These are phyloP conservation scores for Rhytidhysteron rufulum DNA, from an alignment of 2,329 filamentous ascomycete species.

Conservation along the genomic window DNA sequence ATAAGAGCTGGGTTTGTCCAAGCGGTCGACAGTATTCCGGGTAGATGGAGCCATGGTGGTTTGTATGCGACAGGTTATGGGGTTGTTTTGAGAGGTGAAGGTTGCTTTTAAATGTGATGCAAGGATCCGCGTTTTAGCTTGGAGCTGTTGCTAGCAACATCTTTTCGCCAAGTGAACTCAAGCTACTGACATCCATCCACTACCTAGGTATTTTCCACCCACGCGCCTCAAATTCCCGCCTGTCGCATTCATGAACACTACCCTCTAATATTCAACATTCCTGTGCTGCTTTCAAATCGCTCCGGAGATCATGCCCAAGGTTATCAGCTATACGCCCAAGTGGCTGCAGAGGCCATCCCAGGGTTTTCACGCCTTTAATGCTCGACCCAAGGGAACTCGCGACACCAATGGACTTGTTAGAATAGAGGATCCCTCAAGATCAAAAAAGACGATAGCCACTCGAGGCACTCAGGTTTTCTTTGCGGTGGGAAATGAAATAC, in stretches of 20 bases:
- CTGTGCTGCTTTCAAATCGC: too few species aligned
- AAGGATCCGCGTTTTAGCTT: not conserved
- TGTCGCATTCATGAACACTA: not conserved
- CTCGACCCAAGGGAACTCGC: conserved; percentile 40
- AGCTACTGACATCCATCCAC: not conserved
- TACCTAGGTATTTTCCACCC: not conserved
- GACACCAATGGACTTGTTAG: conserved; percentile 10
- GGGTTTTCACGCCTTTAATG: conserved; percentile 73
- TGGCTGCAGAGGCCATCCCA: conserved; percentile 80
- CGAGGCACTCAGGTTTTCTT: conserved; percentile 86
- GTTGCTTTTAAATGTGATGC: conserved; percentile 3
- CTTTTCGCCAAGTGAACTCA: not conserved
- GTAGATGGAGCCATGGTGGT: conserved; percentile 44
- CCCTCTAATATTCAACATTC: too few species aligned
- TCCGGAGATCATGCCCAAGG: conserved; percentile 65
- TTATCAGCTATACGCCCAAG: conserved; percentile 77
- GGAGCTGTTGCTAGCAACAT: conserved; percentile 7
- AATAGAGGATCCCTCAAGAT: conserved; percentile 31
- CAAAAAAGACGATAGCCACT: conserved; percentile 65
- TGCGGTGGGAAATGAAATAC: conserved; percentile 81
- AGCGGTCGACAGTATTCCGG: conserved; percentile 77
- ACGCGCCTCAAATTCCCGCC: not conserved
- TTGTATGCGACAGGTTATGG: not conserved
- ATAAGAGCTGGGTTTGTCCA: conserved; percentile 94
- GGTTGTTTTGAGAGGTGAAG: not conserved